Conservation (phyloP, 1,139 yeast genomes). For the Yarrowia galli region DNA sequence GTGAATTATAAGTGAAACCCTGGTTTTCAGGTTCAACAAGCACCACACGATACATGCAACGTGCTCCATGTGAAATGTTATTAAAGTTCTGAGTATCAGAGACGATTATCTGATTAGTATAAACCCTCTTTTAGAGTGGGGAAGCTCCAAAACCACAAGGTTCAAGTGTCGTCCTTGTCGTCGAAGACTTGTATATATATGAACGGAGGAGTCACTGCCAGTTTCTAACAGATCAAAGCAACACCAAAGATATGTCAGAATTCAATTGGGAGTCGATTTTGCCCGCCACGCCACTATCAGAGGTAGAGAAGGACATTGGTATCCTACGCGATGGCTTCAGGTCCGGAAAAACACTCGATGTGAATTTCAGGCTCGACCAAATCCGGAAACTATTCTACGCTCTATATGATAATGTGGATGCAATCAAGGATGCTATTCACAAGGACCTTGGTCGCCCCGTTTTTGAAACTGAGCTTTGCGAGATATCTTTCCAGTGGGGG, state of each 20-base stretch:
- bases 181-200: neutral
- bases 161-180: neutral
- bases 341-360: slow-evolving; percentile 59
- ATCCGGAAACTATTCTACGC: slow-evolving; percentile 74
- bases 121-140: slow-evolving; percentile 2
- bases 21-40: no score
- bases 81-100: no score
- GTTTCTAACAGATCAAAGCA: no score
- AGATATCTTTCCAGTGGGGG: slow-evolving; percentile 58
- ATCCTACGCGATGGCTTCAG: slow-evolving; percentile 50
- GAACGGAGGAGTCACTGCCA: neutral
- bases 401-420: slow-evolving; percentile 65
- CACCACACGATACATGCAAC: no score
- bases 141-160: neutral
- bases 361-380: slow-evolving; percentile 66
- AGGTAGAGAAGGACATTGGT: neutral
- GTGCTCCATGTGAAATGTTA: neutral
- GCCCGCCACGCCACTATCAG: neutral
- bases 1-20: no score
- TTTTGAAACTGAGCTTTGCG: slow-evolving; percentile 68
- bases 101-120: slow-evolving; percentile 11
- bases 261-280: slow-evolving; percentile 25
- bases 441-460: slow-evolving; percentile 71
- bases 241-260: neutral
- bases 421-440: slow-evolving; percentile 63